phyloP scores from a whole-genome alignment of 495 filamentous ascomycete genomes.

The Pseudoneurospora amorphoporcata region DNA sequence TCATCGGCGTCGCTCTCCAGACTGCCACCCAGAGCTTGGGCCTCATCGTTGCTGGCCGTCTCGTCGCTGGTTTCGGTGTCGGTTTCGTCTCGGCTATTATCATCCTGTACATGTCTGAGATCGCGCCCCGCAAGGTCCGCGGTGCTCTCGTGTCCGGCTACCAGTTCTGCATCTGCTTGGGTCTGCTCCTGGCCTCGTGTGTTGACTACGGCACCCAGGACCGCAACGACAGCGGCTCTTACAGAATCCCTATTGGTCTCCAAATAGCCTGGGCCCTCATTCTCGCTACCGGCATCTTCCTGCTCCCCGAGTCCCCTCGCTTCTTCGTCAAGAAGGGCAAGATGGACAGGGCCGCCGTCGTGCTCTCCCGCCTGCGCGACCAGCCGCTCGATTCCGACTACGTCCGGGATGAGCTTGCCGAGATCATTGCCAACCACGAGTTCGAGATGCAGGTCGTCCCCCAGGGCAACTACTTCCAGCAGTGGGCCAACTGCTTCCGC shows the following conservation, averaged over 20 bases:
- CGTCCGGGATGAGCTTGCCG: slow-evolving; percentile 58
- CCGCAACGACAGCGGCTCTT: slow-evolving; percentile 51
- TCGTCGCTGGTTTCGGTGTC: slow-evolving; percentile 43
- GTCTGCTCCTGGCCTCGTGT: slow-evolving; percentile 58
- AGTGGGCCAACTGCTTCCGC: slow-evolving; percentile 55
- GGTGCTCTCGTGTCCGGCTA: slow-evolving; percentile 66
- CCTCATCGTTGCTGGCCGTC: slow-evolving; percentile 49
- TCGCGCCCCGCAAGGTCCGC: slow-evolving; percentile 53
- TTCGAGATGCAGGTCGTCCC: slow-evolving; percentile 60
- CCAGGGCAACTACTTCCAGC: slow-evolving; percentile 47
- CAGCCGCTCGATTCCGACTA: slow-evolving; percentile 52
- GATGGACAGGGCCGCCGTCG: slow-evolving; percentile 47
- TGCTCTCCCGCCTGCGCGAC: slow-evolving; percentile 55
- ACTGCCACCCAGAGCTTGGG: slow-evolving; percentile 21
- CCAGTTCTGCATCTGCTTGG: slow-evolving; percentile 67
- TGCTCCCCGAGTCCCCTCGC: slow-evolving; percentile 68
- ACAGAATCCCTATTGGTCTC: slow-evolving; percentile 61
- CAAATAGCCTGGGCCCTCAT: slow-evolving; percentile 63
- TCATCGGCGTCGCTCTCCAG: slow-evolving; percentile 54
- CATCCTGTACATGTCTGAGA: slow-evolving; percentile 67
- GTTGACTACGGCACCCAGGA: slow-evolving; percentile 63
- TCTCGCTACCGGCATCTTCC: slow-evolving; percentile 45
- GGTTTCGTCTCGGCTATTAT: slow-evolving; percentile 65
- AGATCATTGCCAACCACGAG: slow-evolving; percentile 75
- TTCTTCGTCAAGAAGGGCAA: slow-evolving; percentile 64